Evolutionary conservation across 768 basidiomycete species (phyloP).

Genomic region (Boletus tomentosulus): DNA sequence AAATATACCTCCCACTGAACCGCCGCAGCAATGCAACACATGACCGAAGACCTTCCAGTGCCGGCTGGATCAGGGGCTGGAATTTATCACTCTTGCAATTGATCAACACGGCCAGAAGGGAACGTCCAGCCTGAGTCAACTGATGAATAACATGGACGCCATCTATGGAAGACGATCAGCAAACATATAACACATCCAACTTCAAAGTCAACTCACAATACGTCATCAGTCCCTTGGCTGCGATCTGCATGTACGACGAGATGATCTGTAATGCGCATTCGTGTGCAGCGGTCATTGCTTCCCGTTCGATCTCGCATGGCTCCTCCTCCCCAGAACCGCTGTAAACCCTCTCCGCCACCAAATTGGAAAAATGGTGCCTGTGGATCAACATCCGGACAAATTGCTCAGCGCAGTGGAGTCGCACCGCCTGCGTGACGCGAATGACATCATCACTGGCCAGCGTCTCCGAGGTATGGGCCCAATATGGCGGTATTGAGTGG

Average conservation of each 20-base stretch:
- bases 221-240: conserved; percentile 87
- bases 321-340: conserved; percentile 44
- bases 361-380: conserved; percentile 78
- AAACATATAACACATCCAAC: conserved; percentile 3
- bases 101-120: conserved; percentile 80
- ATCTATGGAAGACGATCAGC: conserved; percentile 43
- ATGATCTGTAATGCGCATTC: conserved; percentile 78
- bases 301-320: conserved; percentile 65
- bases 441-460: conserved; percentile 83
- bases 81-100: conserved; percentile 82
- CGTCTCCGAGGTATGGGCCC: conserved; percentile 78
- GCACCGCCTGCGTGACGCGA: conserved; percentile 82
- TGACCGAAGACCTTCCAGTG: conserved; percentile 80
- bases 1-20: conserved; percentile 90
- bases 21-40: conserved; percentile 84
- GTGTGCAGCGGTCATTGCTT: conserved; percentile 75
- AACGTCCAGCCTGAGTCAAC: conserved; percentile 88
- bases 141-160: conserved; percentile 96
- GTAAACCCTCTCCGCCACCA: conserved; percentile 64
- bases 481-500: conserved; percentile 64
- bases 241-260: conserved; percentile 77
- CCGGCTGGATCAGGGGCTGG: conserved; percentile 72
- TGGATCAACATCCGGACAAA: conserved; percentile 85
- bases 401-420: conserved; percentile 84
- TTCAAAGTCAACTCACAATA: conserved; percentile 62